Evolutionary conservation across 2,329 filamentous ascomycete genomes (phyloP).

Genomic region (Beauveria rudraprayagi): DNA sequence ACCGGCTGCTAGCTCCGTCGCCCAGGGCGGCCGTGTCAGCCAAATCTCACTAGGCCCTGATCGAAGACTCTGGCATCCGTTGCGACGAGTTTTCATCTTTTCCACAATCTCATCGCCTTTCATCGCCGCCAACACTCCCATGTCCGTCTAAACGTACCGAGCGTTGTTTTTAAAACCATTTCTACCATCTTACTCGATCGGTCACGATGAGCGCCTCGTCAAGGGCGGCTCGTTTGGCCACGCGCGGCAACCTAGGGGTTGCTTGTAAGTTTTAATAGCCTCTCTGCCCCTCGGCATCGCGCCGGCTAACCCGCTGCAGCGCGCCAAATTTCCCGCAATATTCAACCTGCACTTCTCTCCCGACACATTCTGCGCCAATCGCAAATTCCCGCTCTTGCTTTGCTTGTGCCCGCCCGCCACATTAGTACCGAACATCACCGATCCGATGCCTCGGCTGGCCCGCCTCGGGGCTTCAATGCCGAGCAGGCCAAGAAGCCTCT

Average conservation of each 20-base stretch:
- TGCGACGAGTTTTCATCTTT: conserved; percentile 4
- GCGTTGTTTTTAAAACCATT: not conserved
- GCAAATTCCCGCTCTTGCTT: conserved; percentile 43
- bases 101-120: conserved; percentile 4
- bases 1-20: conserved; percentile 6
- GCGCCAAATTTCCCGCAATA: conserved; percentile 38
- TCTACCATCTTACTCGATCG: not conserved
- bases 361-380: conserved; percentile 39
- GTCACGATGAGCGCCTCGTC: conserved; percentile 48
- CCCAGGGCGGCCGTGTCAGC: not conserved
- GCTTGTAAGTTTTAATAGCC: conserved; percentile 31
- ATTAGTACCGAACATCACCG: conserved; percentile 53
- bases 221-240: conserved; percentile 46
- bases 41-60: conserved; percentile 10
- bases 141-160: not conserved
- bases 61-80: conserved; percentile 9
- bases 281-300: conserved; percentile 1
- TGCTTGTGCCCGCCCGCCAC: conserved; percentile 48
- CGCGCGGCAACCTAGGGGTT: conserved; percentile 44
- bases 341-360: conserved; percentile 38
- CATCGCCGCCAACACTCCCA: conserved; percentile 1
- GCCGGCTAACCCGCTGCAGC: conserved; percentile 26
- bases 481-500: conserved; percentile 82
- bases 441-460: conserved; percentile 43
- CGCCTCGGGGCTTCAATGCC: conserved; percentile 86